Base-by-base conservation (phyloP, 164 flowering plant genomes). In the Magnolia officinalis region DNA sequence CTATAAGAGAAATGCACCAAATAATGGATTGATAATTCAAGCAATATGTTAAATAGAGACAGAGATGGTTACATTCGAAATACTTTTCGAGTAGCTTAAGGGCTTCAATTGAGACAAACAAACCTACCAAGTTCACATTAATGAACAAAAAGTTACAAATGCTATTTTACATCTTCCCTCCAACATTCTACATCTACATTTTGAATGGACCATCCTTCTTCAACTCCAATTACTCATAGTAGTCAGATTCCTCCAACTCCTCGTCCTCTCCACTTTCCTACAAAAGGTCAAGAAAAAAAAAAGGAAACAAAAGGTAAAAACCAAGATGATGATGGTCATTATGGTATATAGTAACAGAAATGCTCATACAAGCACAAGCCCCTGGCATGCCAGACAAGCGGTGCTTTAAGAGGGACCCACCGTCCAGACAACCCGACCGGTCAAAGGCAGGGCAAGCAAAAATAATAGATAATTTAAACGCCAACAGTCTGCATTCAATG, bases 261-360 rank as follows among this genome's bases (percentile, higher is more conserved):
- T 89, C 92, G 11, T 85, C 80, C 80, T 89, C 92, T 5, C 92
- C 94, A 75, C 81, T 85, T 86, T 94, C 98, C 98, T 93, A 85
- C 85, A 72, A 21, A 26, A 26, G 29, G 29, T 26, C 29, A 26
- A 26, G 2, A 26, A 26, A 23, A 85, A 79, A 61, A n/a, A 75
- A 70, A 58, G 50, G n/a, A 23, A 26, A 65, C 2, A 4, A 11
- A 2, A 11, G 16, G 18, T 55, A 11, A 55, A 55, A 11, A 10
- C 18, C 13, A 55, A 37, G 45, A 0, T 37, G 45, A 37, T 37
- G 45, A 37, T 37, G 45, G 6, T 37, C 45, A 5, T 37, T 37
- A 37, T 37, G 45, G 45, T 37, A 37, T 55, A 16, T 55, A 11
- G 61, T 55, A 55, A 55, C 61, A 55, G 61, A 55, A 11, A 55